phyloP scores from a whole-genome alignment of 75 land plant genomes.

The Adiantum capillusveneris region DNA sequence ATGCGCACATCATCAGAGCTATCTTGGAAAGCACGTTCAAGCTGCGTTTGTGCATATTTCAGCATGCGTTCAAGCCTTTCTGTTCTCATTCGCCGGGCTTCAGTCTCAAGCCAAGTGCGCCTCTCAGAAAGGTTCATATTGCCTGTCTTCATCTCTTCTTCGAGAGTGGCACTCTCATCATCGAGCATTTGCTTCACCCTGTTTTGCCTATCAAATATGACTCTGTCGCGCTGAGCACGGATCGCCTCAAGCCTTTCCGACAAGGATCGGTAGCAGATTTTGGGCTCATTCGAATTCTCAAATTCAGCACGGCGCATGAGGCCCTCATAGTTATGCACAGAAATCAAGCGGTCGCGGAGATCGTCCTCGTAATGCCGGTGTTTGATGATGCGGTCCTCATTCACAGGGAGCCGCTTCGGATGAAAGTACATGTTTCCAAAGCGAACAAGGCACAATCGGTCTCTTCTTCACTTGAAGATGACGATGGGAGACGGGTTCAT shows the following conservation, averaged over 20 bases:
- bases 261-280: not conserved
- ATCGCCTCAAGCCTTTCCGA: conserved; percentile 16
- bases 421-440: conserved; percentile 16
- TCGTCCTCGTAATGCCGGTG: conserved; percentile 26
- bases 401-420: conserved; percentile 25
- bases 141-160: conserved; percentile 22
- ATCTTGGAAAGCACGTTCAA: conserved; percentile 18
- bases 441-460: too few relatives aligned
- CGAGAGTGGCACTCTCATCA: conserved; percentile 17
- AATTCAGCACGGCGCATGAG: conserved; percentile 28
- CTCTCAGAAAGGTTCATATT: conserved; percentile 33
- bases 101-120: conserved; percentile 29
- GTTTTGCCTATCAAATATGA: conserved; percentile 3
- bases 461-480: too few relatives aligned
- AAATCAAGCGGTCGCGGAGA: conserved; percentile 10
- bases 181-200: conserved; percentile 12
- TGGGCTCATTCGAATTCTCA: conserved; percentile 13
- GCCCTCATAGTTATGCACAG: conserved; percentile 17
- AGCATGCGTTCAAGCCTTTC: not conserved
- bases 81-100: conserved; percentile 7
- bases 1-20: conserved; percentile 22
- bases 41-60: conserved; percentile 16
- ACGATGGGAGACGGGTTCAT: too few relatives aligned
- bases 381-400: conserved; percentile 36
- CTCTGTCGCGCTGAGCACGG: conserved; percentile 10